Conservation (phyloP, 2,329 filamentous ascomycete genomes). For the Alternaria sp. region DNA sequence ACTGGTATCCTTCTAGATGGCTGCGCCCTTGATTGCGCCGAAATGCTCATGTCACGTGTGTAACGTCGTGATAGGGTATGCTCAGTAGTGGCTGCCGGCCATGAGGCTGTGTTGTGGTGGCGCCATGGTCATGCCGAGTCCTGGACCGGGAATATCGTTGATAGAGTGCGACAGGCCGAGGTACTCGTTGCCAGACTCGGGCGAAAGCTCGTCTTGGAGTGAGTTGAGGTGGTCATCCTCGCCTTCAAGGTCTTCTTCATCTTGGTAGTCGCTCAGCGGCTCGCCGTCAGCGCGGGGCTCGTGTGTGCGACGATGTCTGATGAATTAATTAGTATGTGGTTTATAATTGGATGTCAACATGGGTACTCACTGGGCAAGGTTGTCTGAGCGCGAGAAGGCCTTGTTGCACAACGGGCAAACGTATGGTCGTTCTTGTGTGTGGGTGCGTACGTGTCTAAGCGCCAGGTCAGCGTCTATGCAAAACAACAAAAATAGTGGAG, state of each 20-base stretch:
- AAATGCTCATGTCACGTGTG: slow-evolving; percentile 36
- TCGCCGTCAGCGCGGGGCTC: slow-evolving; percentile 73
- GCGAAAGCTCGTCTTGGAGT: slow-evolving; percentile 81
- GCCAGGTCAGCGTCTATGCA: slow-evolving; percentile 61
- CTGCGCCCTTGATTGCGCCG: slow-evolving; percentile 31
- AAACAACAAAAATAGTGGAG: slow-evolving; percentile 36
- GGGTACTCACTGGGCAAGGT: slow-evolving; percentile 86
- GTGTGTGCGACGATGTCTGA: slow-evolving; percentile 78
- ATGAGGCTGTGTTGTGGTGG: slow-evolving; percentile 55
- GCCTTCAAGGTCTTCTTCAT: slow-evolving; percentile 89
- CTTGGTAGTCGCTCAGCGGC: slow-evolving; percentile 71
- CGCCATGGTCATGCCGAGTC: slow-evolving; percentile 52
- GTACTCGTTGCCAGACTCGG: slow-evolving; percentile 74
- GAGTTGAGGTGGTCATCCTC: slow-evolving; percentile 86
- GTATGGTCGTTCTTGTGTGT: slow-evolving; percentile 99
- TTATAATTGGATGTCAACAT: slow-evolving; percentile 21
- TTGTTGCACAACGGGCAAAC: slow-evolving; percentile 98
- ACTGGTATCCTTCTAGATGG: slow-evolving; percentile 32
- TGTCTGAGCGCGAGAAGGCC: slow-evolving; percentile 97
- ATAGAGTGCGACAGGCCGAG: slow-evolving; percentile 44
- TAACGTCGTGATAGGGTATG: slow-evolving; percentile 29
- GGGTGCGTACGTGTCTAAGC: slow-evolving; percentile 94
- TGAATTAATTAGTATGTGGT: slow-evolving; percentile 51
- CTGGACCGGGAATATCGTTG: slow-evolving; percentile 48
- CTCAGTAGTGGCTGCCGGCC: slow-evolving; percentile 55